Conservation (phyloP, 2,329 filamentous ascomycete genomes). For the Uncinocarpus reesii region DNA sequence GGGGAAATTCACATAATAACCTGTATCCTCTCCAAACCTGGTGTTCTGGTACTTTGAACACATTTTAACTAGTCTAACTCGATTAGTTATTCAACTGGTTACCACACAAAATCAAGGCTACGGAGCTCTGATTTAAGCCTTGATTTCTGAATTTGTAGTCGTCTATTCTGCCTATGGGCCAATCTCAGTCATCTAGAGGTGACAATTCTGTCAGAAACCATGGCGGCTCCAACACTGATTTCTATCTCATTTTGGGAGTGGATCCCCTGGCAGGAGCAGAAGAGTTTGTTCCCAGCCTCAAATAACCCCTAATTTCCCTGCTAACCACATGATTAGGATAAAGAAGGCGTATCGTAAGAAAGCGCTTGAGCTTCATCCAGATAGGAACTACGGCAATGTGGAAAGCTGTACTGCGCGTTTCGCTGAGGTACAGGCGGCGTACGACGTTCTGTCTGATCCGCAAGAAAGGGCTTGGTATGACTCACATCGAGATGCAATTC, state of each 20-base stretch:
- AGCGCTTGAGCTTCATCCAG: conserved; percentile 86
- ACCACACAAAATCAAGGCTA: too few species aligned
- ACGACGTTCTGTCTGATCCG: conserved; percentile 89
- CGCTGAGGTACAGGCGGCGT: conserved; percentile 83
- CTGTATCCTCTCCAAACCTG: too few species aligned
- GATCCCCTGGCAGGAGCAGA: conserved; percentile 65
- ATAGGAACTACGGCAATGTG: conserved; percentile 76
- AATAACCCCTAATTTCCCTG: neutral
- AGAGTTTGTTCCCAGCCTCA: conserved; percentile 48
- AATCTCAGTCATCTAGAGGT: conserved; percentile 33
- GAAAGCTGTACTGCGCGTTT: conserved; percentile 76
- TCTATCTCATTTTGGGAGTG: conserved; percentile 71
- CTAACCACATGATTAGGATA: conserved; percentile 46
- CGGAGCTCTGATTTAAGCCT: too few species aligned
- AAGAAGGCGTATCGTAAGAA: conserved; percentile 88
- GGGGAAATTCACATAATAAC: too few species aligned
- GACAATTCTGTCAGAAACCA: conserved; percentile 15
- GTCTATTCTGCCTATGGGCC: conserved; percentile 35
- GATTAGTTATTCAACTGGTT: too few species aligned
- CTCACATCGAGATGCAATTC: conserved; percentile 76
- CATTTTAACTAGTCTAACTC: too few species aligned
- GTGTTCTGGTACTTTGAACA: too few species aligned
- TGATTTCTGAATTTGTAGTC: too few species aligned
- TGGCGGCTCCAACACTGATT: conserved; percentile 28
- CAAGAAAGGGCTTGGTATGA: conserved; percentile 98